Evolutionary conservation across 192 early-diverging fungal species (phyloP).

Genomic region (Coemansia sp.): DNA sequence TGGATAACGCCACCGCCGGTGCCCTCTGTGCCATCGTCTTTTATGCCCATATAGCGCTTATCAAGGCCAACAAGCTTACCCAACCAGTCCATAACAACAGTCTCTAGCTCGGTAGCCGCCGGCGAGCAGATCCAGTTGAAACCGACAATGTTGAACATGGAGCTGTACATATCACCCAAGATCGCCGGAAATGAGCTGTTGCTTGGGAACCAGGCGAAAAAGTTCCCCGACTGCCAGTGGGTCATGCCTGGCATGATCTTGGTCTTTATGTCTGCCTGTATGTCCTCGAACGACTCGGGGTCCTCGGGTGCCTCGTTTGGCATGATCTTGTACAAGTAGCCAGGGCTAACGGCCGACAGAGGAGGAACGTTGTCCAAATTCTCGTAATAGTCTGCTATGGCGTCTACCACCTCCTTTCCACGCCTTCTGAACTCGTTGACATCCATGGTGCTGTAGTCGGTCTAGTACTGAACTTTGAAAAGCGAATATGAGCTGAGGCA

Average conservation of each 20-base stretch:
- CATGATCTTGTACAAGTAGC: constrained; percentile 61
- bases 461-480: background rate
- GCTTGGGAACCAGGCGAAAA: constrained; percentile 64
- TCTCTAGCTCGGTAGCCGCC: constrained; percentile 66
- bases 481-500: background rate
- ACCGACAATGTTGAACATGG: constrained; percentile 60
- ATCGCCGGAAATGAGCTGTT: constrained; percentile 61
- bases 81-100: constrained; percentile 66
- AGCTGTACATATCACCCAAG: constrained; percentile 66
- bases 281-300: constrained; percentile 51
- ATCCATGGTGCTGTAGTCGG: constrained; percentile 38
- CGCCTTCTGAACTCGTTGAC: constrained; percentile 60
- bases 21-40: constrained; percentile 50
- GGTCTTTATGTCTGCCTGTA: constrained; percentile 54
- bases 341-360: constrained; percentile 60
- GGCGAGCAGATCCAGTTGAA: constrained; percentile 64
- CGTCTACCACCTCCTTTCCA: constrained; percentile 64
- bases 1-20: constrained; percentile 71
- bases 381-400: constrained; percentile 65
- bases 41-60: constrained; percentile 55
- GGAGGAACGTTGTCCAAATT: constrained; percentile 51
- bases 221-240: constrained; percentile 71
- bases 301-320: constrained; percentile 62
- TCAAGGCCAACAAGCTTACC: constrained; percentile 64
- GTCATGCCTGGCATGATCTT: constrained; percentile 71